Percentiles rank a stretch among this genome's conserved stretches.
Evolutionary conservation across 2,329 filamentous ascomycete species (phyloP).

Genomic region (Neofusicoccum ribis): DNA sequence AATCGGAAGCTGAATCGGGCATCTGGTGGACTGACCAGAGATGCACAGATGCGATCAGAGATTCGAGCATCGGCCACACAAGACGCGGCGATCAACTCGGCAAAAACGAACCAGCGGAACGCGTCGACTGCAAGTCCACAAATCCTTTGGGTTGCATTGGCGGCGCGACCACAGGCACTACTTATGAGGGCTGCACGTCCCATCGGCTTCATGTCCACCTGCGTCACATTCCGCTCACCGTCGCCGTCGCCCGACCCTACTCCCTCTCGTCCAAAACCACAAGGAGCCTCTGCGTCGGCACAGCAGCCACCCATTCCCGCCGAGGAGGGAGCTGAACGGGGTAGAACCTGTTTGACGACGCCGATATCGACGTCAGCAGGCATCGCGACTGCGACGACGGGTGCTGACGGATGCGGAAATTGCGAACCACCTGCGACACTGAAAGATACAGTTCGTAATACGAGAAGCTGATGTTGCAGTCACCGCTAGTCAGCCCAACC

Average conservation of each 20-base stretch:
- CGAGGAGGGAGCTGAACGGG: not conserved
- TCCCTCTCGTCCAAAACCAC: not conserved
- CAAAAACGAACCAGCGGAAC: not conserved
- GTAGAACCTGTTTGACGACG: not conserved
- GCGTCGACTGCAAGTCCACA: not conserved
- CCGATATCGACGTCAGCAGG: not conserved
- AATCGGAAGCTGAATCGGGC: not conserved
- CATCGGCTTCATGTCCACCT: not conserved
- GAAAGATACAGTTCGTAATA: conserved; percentile 10
- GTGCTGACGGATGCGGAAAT: not conserved
- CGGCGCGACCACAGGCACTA: not conserved
- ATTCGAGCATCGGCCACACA: not conserved
- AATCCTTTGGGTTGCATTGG: not conserved
- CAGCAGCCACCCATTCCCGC: conserved; percentile 1
- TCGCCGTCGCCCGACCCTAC: no score
- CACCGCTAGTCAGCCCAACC: not conserved
- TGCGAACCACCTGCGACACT: not conserved
- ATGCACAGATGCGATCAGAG: not conserved
- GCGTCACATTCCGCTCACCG: not conserved
- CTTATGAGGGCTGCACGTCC: not conserved
- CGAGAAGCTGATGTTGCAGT: not conserved
- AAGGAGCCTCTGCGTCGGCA: not conserved
- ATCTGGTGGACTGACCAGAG: not conserved
- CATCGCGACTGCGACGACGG: not conserved
- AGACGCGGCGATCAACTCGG: not conserved